phyloP scores from a whole-genome alignment of 129 eudicot species.

The Lactuca saligna region DNA sequence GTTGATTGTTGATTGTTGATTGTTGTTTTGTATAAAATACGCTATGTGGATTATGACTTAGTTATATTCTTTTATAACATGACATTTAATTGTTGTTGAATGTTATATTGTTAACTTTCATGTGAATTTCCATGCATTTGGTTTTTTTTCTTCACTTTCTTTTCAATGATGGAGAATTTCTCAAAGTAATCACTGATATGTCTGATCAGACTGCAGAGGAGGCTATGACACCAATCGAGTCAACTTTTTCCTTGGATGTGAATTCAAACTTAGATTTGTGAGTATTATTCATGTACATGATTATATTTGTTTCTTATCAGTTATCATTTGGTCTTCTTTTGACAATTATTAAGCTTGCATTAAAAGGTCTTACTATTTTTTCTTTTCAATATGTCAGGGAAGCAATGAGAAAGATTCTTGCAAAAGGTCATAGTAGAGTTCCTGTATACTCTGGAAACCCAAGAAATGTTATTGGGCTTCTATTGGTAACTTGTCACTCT shows the following conservation, averaged over 20 bases:
- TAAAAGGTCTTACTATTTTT: too few relatives aligned
- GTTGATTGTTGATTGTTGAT: too few relatives aligned
- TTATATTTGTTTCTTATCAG: not conserved
- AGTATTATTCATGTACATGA: too few relatives aligned
- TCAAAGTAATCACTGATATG: conserved; percentile 3
- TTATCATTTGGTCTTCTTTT: not conserved
- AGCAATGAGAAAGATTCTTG: conserved; percentile 71
- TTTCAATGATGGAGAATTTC: not conserved
- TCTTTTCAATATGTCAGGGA: conserved; percentile 38
- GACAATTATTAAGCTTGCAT: not conserved
- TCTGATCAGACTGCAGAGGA: conserved; percentile 84
- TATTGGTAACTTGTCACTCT: conserved; percentile 51
- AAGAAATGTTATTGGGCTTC: conserved; percentile 81
- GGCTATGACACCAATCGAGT: conserved; percentile 96
- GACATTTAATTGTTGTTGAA: too few relatives aligned
- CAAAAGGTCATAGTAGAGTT: conserved; percentile 80
- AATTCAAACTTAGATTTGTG: too few relatives aligned
- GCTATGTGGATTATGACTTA: too few relatives aligned
- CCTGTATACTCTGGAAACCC: conserved; percentile 85
- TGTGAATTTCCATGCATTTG: not conserved
- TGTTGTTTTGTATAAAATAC: too few relatives aligned
- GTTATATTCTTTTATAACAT: too few relatives aligned
- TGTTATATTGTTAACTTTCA: not conserved
- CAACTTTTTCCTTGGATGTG: too few relatives aligned
- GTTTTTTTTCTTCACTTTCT: not conserved